Base-by-base conservation (phyloP, 2,329 filamentous ascomycete species). In the Cladosporium oxysporum region DNA sequence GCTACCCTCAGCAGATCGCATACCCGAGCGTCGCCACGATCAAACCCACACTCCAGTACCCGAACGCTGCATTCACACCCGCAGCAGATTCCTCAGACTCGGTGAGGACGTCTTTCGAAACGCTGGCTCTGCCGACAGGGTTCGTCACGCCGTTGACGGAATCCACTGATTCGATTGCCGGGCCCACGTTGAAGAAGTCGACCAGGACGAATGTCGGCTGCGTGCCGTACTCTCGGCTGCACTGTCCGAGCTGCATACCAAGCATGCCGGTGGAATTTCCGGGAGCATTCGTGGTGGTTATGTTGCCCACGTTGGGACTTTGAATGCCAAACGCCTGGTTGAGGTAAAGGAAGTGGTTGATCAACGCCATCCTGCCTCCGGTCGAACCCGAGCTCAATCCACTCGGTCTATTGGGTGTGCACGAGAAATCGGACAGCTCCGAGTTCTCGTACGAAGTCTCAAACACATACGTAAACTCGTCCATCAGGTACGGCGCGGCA, bases 81-180 rank as follows among this genome's bases (percentile, higher is more conserved):
- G 49, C 44, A 26, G 61, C 61, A n/a, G 61, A 53, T 11, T 31
- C 26, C 16, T 53, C 60, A n/a, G 60, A 52, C 26, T 57, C 50
- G 50, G 33, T 63, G 35, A 63, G 50, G 16, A 63, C 61, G 31
- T 57, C 50, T n/a, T 57, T 63, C 33, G 50, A 47, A 26, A 77
- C 70, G n/a, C 68, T 70, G 58, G 70, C 77, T 53, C 83, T 78
- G 8, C 83, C 83, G 7, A 81, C 77, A 1, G 81, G 73, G 29
- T 76, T 72, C 12, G 75, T 77, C 23, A 86, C 80, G 2, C 80
- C 79, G 76, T 94, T 94, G 72, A 92, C 76, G 53, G 72, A 77
- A 77, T 95, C 91, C 1, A 90, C 88, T 0, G 88, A 88, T 11
- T 83, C 81, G 65, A 95, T 86, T 37, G 90, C 86, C 0, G 61